Percentiles rank a stretch among this genome's conserved stretches.
These are phyloP conservation scores for Kazachstania psychrophila DNA, from an alignment of 805 yeast species.

Conservation along the genomic window DNA sequence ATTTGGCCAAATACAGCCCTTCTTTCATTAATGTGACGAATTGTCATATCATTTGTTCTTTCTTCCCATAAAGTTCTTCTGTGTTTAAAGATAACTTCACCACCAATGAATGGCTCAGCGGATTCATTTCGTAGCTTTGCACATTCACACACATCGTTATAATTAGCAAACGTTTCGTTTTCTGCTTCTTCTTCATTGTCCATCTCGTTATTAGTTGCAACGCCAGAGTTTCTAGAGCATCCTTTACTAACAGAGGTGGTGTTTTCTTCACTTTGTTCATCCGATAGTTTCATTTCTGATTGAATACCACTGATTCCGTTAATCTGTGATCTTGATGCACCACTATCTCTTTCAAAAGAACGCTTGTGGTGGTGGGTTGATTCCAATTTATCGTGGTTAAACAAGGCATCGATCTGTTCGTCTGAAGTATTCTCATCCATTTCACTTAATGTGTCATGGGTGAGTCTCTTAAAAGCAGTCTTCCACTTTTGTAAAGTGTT, in stretches of 20 bases:
- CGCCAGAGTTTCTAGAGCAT: no score
- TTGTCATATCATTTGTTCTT: conserved; percentile 4
- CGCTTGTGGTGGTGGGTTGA: conserved; percentile 1
- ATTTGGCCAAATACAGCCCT: conserved; percentile 26
- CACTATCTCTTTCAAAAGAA: conserved; percentile 12
- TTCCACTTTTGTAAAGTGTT: conserved; percentile 19
- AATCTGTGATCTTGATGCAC: conserved; percentile 9
- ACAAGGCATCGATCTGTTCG: conserved; percentile 18
- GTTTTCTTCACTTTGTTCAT: conserved; percentile 8
- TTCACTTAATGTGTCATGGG: conserved; percentile 17
- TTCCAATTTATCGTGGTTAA: conserved; percentile 6
- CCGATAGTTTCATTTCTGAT: conserved; percentile 21
- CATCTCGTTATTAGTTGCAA: not conserved
- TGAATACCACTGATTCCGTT: not conserved
- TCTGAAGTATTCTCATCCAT: conserved; percentile 14
- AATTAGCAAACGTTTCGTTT: conserved; percentile 23
- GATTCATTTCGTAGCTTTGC: conserved; percentile 22
- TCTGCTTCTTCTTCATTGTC: conserved; percentile 2
- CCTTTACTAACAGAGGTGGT: not conserved
- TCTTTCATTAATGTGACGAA: conserved; percentile 8
- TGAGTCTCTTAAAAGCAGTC: conserved; percentile 12
- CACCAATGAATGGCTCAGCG: conserved; percentile 40
- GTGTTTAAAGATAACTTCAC: conserved; percentile 57
- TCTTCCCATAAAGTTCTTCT: conserved; percentile 58
- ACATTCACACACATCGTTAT: conserved; percentile 29